Base-by-base conservation (phyloP, 805 yeast species). In the Millerozyma acaciae region DNA sequence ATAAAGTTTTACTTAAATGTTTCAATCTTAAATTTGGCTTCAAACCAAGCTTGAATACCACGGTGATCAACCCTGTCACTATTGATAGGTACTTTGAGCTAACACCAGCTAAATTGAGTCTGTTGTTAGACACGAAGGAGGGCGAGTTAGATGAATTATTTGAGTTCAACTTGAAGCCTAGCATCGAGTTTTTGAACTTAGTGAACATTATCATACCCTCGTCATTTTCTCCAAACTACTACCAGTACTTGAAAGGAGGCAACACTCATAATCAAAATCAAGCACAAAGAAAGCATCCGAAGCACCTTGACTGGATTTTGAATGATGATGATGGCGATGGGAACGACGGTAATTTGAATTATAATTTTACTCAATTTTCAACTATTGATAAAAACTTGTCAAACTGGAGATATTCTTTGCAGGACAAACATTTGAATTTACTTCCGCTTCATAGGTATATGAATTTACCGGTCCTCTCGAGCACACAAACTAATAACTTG, bases 261-360 rank as follows among this genome's bases (percentile, higher is more conserved):
- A 48, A 42, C 21, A 49, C 47, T 12, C 46, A 53, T n/a, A 43
- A 47, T 27, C 38, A 36, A 9, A 45, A 47, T 16, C 45, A 42
- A n/a, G 40, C 39, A 15, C 30, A 31, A 17, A 42, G 34, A 16
- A 27, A 38, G 10, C 51, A 52, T 26, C 51, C 53, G 12, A 47
- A 47, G 23, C 52, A 44, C 23, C 49, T 66, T 18, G 71, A 66
- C 38, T 64, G 70, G 68, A 64, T 66, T 16, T 50, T 65, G 28
- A 65, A 65, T 37, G 70, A 67, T 38, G 70, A 65, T 40, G 73
- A 65, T 40, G 73, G 73, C 15, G 73, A 66, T 40, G 71, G 73
- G 5, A 66, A 65, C 38, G 73, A 66, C 43, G 73, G 73, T 4
- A 66, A 67, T 35, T 56, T 67, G 40, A 67, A 67, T 36, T 66